phyloP scores from a whole-genome alignment of 192 early-diverging fungal species.

The Coemansia sp. region DNA sequence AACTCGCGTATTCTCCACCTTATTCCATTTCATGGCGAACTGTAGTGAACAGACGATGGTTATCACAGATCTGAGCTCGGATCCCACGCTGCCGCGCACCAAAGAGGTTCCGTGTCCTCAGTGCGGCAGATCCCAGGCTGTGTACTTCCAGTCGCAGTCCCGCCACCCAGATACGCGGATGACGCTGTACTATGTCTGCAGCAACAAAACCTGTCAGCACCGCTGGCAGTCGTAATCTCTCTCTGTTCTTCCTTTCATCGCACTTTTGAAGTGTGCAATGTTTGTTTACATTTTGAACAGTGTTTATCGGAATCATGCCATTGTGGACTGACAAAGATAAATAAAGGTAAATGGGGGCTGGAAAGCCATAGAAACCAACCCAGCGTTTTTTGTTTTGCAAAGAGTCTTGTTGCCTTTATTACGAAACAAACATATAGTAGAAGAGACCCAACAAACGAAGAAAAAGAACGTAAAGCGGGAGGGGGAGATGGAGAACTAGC shows the following conservation, averaged over 20 bases:
- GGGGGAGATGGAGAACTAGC: no score
- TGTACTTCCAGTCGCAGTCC: conserved; percentile 78
- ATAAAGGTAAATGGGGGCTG: neutral
- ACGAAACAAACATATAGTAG: no score
- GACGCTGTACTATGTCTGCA: conserved; percentile 80
- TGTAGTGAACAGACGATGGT: conserved; percentile 71
- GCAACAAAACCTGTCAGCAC: conserved; percentile 65
- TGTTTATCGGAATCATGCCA: neutral
- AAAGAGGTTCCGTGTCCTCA: conserved; percentile 58
- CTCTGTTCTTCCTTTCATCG: no score
- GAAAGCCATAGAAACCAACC: neutral
- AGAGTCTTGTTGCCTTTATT: no score
- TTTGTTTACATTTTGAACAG: neutral
- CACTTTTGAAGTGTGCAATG: neutral
- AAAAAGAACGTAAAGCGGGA: neutral
- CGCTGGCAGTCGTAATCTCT: conserved; percentile 60
- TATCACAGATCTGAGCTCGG: conserved; percentile 68
- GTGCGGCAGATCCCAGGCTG: conserved; percentile 62
- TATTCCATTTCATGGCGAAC: conserved; percentile 1
- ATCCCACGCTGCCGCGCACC: conserved; percentile 75
- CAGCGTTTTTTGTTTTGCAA: no score
- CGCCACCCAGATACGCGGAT: conserved; percentile 70
- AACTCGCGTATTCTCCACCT: conserved; percentile 27
- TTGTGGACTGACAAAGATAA: conserved; percentile 3
- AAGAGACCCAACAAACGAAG: neutral